Base-by-base conservation (phyloP, 2,329 filamentous ascomycete species). In the Claviceps sp. region DNA sequence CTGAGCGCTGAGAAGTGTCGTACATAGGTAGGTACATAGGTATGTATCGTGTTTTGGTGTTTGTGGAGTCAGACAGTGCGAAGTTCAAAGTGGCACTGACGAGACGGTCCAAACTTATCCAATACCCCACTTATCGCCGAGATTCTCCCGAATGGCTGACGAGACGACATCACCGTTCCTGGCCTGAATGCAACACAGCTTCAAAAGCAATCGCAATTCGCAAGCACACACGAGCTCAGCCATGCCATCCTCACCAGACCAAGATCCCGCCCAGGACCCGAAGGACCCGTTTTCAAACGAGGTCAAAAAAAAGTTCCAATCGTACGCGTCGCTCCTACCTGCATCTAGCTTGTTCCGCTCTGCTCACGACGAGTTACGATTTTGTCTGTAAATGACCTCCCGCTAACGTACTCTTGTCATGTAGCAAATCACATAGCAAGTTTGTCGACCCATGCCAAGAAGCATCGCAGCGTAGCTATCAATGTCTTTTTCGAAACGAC, bases 371-470 rank as follows among this genome's bases (percentile, higher is more conserved):
- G 29, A 11, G 29, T 4, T 9, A 34, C 29, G 29, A 34, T 11
- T 34, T 9, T 9, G 29, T 34, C 9, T 34, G 29, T 34, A 2
- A 20, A 20, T 20, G 20, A 34, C 9, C 29, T 34, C 29, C 9
- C 29, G 37, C 50, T 47, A 44, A 47, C 22, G 17, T 16, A 16
- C 22, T 5, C 17, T n/a, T 13, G 5, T 40, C 23, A 6, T 39
- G 16, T 61, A 95, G 91, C 59, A 97, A 97, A 75, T 78, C 76
- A 51, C 80, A 84, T 62, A 95, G 89, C 74, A 83, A 96, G 66
- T 97, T 85, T 71, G 88, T 87, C 66, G 93, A 98, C 62, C 93
- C 93, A 2, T 98, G 93, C 68, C 91, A 97, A 66, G 91, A 95
- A 61, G 88, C 88, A 5, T 91, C 93, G 7, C 75, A 85, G 58